A percentile compares a stretch with the other conserved stretches of the same genome.
phyloP scores from a whole-genome alignment of 2,329 filamentous ascomycete genomes.

The Akanthomyces lecanii region DNA sequence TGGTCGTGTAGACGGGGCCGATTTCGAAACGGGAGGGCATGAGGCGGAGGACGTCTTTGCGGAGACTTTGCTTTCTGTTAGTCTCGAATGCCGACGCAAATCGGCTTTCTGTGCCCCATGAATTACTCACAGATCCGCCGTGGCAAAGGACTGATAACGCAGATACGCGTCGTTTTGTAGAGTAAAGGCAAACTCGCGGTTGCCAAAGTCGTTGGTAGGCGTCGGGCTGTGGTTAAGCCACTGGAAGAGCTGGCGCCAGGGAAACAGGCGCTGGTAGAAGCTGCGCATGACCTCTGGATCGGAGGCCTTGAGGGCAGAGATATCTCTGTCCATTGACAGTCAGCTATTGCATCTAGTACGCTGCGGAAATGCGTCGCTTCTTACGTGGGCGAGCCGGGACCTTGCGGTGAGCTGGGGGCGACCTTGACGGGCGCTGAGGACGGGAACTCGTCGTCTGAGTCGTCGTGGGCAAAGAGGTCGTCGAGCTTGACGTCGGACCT shows the following conservation, averaged over 20 bases:
- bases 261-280: constrained; percentile 94
- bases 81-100: constrained; percentile 4
- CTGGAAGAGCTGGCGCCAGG: constrained; percentile 90
- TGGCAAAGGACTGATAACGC: constrained; percentile 72
- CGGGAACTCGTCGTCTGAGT: constrained; percentile 59
- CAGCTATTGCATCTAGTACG: neutral
- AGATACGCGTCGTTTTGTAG: constrained; percentile 89
- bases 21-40: constrained; percentile 97
- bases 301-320: constrained; percentile 45
- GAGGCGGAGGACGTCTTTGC: constrained; percentile 83
- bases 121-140: constrained; percentile 45
- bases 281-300: constrained; percentile 84
- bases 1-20: constrained; percentile 91
- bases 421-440: constrained; percentile 42
- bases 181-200: constrained; percentile 95
- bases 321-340: constrained; percentile 27
- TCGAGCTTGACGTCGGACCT: constrained; percentile 52
- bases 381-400: constrained; percentile 42
- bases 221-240: constrained; percentile 94
- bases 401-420: constrained; percentile 38
- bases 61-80: constrained; percentile 46
- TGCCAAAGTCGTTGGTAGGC: constrained; percentile 81
- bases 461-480: constrained; percentile 54
- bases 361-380: neutral
- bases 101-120: neutral